Conservation (phyloP, 306 rosid species). For the Canavalia gladiata region DNA sequence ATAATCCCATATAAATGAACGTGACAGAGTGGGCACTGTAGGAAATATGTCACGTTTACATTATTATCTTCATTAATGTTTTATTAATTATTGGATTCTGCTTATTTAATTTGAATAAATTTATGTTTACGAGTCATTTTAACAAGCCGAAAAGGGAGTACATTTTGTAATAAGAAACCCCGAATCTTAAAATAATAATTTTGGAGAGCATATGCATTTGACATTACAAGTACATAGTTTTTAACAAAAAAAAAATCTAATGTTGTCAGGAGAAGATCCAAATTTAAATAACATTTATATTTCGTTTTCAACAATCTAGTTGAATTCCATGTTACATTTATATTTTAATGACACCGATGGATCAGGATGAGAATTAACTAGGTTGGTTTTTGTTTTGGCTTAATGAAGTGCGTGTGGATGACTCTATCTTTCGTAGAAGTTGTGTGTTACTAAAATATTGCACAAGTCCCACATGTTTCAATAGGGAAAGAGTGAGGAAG, state of each 20-base stretch:
- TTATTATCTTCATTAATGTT: no score
- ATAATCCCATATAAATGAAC: no score
- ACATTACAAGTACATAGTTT: no score
- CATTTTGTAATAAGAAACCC: no score
- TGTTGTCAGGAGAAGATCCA: not conserved
- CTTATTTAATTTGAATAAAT: no score
- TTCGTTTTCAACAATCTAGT: not conserved
- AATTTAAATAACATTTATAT: not conserved
- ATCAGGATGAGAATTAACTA: not conserved
- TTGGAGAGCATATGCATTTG: no score
- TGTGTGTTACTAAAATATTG: not conserved
- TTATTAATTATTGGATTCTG: no score
- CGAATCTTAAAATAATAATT: no score
- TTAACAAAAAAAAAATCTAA: not conserved
- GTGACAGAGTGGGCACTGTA: no score
- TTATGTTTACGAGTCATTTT: no score
- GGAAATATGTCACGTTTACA: no score
- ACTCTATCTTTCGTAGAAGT: not conserved
- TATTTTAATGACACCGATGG: not conserved
- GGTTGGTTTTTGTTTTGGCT: slow-evolving; percentile 3
- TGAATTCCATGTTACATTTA: not conserved
- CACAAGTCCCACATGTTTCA: slow-evolving; percentile 54
- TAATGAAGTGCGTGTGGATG: not conserved
- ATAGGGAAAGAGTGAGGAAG: slow-evolving; percentile 45
- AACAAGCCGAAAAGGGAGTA: no score